phyloP scores from a whole-genome alignment of 2,329 filamentous ascomycete genomes.

The Venturia asperata region DNA sequence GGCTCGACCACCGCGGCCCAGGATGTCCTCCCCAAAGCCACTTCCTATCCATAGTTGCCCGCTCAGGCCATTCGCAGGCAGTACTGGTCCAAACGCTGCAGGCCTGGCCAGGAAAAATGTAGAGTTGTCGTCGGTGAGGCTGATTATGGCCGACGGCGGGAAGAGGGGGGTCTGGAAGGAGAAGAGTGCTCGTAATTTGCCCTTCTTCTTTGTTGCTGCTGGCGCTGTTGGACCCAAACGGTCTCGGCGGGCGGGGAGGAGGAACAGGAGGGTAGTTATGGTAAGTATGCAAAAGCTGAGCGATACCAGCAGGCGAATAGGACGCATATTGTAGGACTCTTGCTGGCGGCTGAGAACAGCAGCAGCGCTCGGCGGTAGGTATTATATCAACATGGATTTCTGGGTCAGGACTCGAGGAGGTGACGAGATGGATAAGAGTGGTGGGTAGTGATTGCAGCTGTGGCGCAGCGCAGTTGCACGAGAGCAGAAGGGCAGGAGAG shows the following conservation, averaged over 20 bases:
- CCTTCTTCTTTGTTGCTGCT: conserved; percentile 26
- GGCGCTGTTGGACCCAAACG: conserved; percentile 21
- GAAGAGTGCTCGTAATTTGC: conserved; percentile 37
- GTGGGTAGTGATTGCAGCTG: neutral
- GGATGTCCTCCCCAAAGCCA: conserved; percentile 75
- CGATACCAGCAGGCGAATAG: conserved; percentile 37
- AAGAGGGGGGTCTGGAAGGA: conserved; percentile 63
- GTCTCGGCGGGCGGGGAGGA: conserved; percentile 27
- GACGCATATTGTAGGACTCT: conserved; percentile 29
- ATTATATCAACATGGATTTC: conserved; percentile 10
- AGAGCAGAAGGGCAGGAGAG: too few species aligned
- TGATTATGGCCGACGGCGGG: conserved; percentile 90
- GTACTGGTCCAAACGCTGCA: conserved; percentile 79
- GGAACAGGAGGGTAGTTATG: conserved; percentile 39
- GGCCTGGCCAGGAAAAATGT: conserved; percentile 92
- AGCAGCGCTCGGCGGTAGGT: neutral
- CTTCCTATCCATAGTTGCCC: conserved; percentile 90
- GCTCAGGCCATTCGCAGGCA: conserved; percentile 71
- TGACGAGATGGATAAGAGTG: conserved; percentile 11
- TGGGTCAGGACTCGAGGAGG: neutral
- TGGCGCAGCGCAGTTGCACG: neutral
- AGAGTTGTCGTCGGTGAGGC: conserved; percentile 93
- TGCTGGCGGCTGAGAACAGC: conserved; percentile 1
- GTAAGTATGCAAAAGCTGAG: conserved; percentile 38
- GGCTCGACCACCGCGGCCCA: conserved; percentile 50